Percentiles rank a stretch among this genome's conserved stretches.
Evolutionary conservation across 164 flowering plant genomes (phyloP).

Genomic region (Sedum album): DNA sequence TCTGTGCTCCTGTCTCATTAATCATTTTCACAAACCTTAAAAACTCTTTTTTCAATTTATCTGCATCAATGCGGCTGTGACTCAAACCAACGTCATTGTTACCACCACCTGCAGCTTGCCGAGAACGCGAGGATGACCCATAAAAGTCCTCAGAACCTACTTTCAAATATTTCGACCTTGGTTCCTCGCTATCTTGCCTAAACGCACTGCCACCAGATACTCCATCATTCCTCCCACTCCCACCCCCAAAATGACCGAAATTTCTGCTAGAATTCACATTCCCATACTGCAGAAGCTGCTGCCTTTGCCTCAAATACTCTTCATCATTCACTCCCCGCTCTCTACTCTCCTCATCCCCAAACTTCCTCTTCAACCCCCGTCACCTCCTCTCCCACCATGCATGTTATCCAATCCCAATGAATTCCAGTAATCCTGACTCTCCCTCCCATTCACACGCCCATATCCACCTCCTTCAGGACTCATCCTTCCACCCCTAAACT

Average conservation of each 20-base stretch:
- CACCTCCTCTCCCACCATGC: slow-evolving; percentile 20
- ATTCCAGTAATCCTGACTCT: slow-evolving; percentile 39
- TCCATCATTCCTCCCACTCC: slow-evolving; percentile 23
- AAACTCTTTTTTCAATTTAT: slow-evolving; percentile 53
- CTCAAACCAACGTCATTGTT: slow-evolving; percentile 14
- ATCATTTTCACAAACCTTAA: slow-evolving; percentile 45
- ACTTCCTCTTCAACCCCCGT: slow-evolving; percentile 55
- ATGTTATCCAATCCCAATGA: slow-evolving; percentile 26
- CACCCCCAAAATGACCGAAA: slow-evolving; percentile 14
- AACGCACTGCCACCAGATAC: slow-evolving; percentile 28
- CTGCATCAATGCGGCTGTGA: slow-evolving; percentile 46
- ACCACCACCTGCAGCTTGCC: slow-evolving; percentile 10
- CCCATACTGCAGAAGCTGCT: slow-evolving; percentile 50
- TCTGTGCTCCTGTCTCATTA: slow-evolving; percentile 45
- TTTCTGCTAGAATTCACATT: slow-evolving; percentile 20
- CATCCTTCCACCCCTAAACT: slow-evolving; percentile 18
- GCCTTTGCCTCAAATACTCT: slow-evolving; percentile 45
- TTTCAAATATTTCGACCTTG: slow-evolving; percentile 46
- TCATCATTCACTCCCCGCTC: slow-evolving; percentile 14
- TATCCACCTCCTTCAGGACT: slow-evolving; percentile 16
- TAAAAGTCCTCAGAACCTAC: slow-evolving; percentile 24
- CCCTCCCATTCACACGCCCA: slow-evolving; percentile 22
- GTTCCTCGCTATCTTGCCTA: slow-evolving; percentile 27
- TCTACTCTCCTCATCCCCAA: slow-evolving; percentile 31
- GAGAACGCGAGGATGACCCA: slow-evolving; percentile 7